Percentiles rank a stretch among this genome's conserved stretches.
Evolutionary conservation across 2,329 filamentous ascomycete genomes (phyloP).

Genomic region (Pleomassaria siparia): DNA sequence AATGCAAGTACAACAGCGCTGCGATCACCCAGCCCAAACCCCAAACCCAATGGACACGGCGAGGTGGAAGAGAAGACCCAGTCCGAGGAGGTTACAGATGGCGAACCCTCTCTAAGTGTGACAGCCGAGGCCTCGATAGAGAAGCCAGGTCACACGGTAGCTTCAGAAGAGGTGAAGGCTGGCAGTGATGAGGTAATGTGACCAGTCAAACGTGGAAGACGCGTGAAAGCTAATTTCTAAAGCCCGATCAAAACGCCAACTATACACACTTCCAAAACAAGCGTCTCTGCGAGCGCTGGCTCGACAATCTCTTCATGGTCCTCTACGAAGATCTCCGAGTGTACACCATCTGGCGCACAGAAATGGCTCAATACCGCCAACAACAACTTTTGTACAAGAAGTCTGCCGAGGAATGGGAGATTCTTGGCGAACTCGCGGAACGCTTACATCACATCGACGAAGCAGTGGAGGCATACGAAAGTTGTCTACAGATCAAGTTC

Average conservation of each 20-base stretch:
- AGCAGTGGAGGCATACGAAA: constrained; percentile 88
- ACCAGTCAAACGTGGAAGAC: background rate
- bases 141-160: constrained; percentile 76
- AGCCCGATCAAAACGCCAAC: constrained; percentile 57
- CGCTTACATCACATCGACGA: constrained; percentile 90
- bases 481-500: constrained; percentile 84
- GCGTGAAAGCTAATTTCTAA: constrained; percentile 4
- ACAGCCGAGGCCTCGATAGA: constrained; percentile 58
- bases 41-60: constrained; percentile 44
- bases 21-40: constrained; percentile 61
- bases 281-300: constrained; percentile 93
- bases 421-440: constrained; percentile 88
- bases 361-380: constrained; percentile 92
- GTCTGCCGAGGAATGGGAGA: constrained; percentile 96
- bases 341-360: constrained; percentile 98
- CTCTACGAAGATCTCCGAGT: constrained; percentile 96
- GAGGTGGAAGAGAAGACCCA: constrained; percentile 39
- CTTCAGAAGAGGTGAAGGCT: constrained; percentile 74
- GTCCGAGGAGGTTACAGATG: constrained; percentile 28
- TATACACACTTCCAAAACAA: constrained; percentile 96
- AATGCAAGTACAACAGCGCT: constrained; percentile 80
- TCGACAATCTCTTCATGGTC: constrained; percentile 99
- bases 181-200: constrained; percentile 64
- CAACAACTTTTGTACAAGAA: constrained; percentile 97
- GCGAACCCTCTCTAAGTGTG: constrained; percentile 20